phyloP scores from a whole-genome alignment of 2,329 filamentous ascomycete species.

The Scedosporium aurantiacum region DNA sequence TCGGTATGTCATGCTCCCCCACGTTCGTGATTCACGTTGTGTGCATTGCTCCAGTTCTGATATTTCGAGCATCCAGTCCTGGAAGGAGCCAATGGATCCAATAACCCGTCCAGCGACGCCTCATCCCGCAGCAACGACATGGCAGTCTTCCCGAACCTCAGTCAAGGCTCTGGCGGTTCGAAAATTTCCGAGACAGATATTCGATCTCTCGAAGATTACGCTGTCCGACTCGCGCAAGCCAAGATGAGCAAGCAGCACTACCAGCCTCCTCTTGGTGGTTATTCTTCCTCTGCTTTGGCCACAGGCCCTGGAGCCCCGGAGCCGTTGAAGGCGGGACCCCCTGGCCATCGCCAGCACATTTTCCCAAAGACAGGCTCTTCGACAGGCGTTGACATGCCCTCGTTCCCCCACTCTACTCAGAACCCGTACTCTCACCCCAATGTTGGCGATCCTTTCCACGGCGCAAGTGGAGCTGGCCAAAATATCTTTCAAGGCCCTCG shows the following conservation, averaged over 20 bases:
- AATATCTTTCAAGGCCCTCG: too few species aligned
- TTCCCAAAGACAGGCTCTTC: neutral
- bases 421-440: too few species aligned
- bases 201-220: neutral
- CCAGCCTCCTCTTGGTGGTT: neutral
- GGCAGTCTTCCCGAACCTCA: neutral
- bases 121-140: neutral
- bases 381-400: neutral
- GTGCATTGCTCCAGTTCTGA: neutral
- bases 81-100: neutral
- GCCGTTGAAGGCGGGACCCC: conserved; percentile 7
- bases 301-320: conserved; percentile 5
- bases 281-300: neutral
- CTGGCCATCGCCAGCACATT: neutral
- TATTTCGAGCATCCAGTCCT: neutral
- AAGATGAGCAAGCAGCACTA: neutral
- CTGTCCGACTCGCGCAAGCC: neutral
- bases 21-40: neutral
- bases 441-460: too few species aligned
- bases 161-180: neutral
- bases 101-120: neutral
- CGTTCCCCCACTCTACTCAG: too few species aligned
- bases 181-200: neutral
- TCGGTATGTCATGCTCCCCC: neutral
- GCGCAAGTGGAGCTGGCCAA: neutral